phyloP scores from a whole-genome alignment of 495 filamentous ascomycete species.

The Terfezia claveryi region DNA sequence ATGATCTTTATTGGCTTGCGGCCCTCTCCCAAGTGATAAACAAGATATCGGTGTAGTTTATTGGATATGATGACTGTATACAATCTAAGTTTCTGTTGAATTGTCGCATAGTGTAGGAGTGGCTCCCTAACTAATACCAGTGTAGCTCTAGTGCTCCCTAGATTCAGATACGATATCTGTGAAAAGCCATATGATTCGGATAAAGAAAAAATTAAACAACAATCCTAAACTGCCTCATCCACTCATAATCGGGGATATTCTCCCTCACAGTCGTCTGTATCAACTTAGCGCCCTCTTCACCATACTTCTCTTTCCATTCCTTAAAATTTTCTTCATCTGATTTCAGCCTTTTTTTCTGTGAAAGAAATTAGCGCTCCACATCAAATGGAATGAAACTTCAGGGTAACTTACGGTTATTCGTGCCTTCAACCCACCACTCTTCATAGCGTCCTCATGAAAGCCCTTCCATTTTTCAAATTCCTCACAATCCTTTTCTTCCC shows the following conservation, averaged over 20 bases:
- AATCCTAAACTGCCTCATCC: constrained; percentile 73
- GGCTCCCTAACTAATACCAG: no score
- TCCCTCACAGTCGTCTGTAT: constrained; percentile 57
- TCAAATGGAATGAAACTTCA: not conserved
- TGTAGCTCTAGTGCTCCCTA: no score
- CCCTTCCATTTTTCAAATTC: constrained; percentile 87
- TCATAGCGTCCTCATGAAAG: constrained; percentile 85
- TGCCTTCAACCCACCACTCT: constrained; percentile 48
- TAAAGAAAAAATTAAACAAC: constrained; percentile 22
- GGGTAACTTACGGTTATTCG: constrained; percentile 42
- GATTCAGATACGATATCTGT: no score
- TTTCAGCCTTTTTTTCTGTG: constrained; percentile 34
- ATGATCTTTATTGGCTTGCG: no score
- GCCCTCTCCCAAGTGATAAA: no score
- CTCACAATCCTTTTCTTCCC: constrained; percentile 36
- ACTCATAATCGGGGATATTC: constrained; percentile 72
- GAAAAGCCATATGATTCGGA: no score
- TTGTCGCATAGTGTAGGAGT: no score
- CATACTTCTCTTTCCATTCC: constrained; percentile 68
- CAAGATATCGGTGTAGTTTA: no score
- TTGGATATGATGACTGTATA: no score
- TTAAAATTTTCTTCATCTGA: constrained; percentile 47
- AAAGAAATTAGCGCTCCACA: constrained; percentile 2
- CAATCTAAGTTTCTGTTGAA: no score
- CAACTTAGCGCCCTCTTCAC: constrained; percentile 47